Evolutionary conservation across 441 rosid genomes (phyloP), one percentile per base, ranked within the genome.

Genomic region (Daphne laureola): DNA sequence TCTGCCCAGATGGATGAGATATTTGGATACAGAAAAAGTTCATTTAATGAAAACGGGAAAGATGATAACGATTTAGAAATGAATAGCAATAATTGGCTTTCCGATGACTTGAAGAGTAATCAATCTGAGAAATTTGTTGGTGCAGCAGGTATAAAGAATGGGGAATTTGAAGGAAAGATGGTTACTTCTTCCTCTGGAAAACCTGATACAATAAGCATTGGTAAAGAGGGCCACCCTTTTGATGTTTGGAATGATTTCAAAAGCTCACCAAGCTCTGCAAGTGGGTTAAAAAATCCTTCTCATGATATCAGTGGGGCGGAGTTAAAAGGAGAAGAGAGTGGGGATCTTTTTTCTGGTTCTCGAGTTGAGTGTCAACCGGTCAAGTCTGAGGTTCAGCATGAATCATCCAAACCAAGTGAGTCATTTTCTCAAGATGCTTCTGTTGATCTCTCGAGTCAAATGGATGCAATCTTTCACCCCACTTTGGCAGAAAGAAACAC

Each of bases 221-320:
- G 14, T 58, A 64, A 69, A 65, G 80, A 75, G 57, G 80, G 67
- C 31, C 82, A 80, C 60, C 55, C 78, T 17, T 68, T 77, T 68
- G 75, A 71, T 54, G 61, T 46, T 44, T 88, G 93, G 95, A 81
- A 73, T 75, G 93, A 83, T 81, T 82, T 86, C 69, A 69, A 74
- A 25, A 71, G 89, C 70, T 84, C 96, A 38, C 64, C 69, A 54
- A 69, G 65, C 63, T 57, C 58, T 41, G 55, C 58, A 61, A 61
- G 57, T 75, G 58, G 75, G 67, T 68, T 54, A 35, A 64, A 21
- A 41, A 53, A 58, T 59, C 58, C 68, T 21, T 58, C 43, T 57
- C 46, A 69, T 18, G 66, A 69, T 66, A 42, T 57, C 43, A 42
- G 27, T 4, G 17, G 43, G 41, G 1, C 44, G 2, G 27, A 26